phyloP scores from a whole-genome alignment of 768 basidiomycete genomes.

The Tulasnella sp. region DNA sequence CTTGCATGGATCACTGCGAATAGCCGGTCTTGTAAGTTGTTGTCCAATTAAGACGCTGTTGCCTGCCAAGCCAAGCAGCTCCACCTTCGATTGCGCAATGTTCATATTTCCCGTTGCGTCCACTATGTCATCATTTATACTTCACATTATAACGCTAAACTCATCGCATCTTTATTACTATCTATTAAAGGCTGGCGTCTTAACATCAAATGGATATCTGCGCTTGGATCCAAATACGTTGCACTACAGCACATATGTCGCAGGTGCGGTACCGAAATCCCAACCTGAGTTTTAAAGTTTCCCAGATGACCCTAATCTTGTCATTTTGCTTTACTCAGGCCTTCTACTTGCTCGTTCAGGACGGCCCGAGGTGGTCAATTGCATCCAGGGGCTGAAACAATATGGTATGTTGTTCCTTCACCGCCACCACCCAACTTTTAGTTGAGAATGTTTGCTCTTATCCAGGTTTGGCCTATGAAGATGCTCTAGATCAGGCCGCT shows the following conservation, averaged over 20 bases:
- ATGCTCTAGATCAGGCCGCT: constrained; percentile 62
- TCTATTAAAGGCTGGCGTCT: constrained; percentile 51
- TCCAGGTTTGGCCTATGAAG: constrained; percentile 58
- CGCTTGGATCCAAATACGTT: constrained; percentile 79
- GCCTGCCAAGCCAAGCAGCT: neutral
- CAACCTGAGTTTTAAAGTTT: neutral
- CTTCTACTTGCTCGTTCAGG: constrained; percentile 69
- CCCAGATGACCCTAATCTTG: too few relatives aligned
- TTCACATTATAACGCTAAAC: neutral
- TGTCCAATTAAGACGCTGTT: constrained; percentile 1
- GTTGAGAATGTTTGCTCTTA: neutral
- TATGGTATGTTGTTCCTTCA: constrained; percentile 36
- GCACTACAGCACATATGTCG: constrained; percentile 74
- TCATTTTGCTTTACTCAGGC: too few relatives aligned
- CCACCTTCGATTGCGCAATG: neutral
- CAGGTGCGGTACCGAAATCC: too few relatives aligned
- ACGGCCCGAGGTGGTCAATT: constrained; percentile 67
- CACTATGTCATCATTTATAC: neutral
- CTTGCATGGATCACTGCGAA: constrained; percentile 70
- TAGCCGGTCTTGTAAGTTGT: constrained; percentile 65
- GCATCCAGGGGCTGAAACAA: constrained; percentile 75
- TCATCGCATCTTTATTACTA: neutral
- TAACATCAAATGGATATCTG: constrained; percentile 80
- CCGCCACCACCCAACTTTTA: neutral
- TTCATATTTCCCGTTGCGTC: constrained; percentile 5